Percentiles rank a stretch among this genome's conserved stretches.
These are phyloP conservation scores for Aspergillus carlsbadensis DNA, from an alignment of 495 filamentous ascomycete species.

Conservation along the genomic window DNA sequence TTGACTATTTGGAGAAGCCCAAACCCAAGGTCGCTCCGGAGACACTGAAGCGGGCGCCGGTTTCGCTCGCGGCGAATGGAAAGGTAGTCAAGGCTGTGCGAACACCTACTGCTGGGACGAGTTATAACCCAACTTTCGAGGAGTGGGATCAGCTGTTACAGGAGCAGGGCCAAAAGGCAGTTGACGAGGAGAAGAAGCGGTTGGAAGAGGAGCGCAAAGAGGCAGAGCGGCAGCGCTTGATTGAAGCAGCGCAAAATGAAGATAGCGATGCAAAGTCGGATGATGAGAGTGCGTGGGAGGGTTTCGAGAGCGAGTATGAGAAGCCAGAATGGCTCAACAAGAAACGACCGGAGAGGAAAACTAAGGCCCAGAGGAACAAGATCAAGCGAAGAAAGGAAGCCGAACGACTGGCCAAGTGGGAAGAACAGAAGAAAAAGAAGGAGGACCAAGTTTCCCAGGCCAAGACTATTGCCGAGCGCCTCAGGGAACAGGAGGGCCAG, in stretches of 20 bases:
- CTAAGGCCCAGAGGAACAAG: constrained; percentile 80
- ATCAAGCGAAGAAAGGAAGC: constrained; percentile 83
- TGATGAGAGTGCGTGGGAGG: constrained; percentile 87
- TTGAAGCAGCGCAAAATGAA: constrained; percentile 62
- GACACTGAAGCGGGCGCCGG: constrained; percentile 72
- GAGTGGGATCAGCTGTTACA: constrained; percentile 78
- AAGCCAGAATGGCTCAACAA: constrained; percentile 60
- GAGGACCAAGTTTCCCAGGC: constrained; percentile 63
- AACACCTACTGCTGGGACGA: constrained; percentile 75
- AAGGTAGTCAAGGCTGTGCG: constrained; percentile 75
- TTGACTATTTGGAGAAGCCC: constrained; percentile 61
- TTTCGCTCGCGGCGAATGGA: constrained; percentile 76
- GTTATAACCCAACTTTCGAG: constrained; percentile 85
- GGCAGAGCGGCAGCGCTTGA: constrained; percentile 45
- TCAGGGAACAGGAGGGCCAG: constrained; percentile 56
- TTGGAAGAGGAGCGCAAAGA: constrained; percentile 66
- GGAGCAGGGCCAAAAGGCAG: constrained; percentile 71
- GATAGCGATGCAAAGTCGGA: constrained; percentile 71
- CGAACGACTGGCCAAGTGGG: constrained; percentile 68
- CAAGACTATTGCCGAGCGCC: constrained; percentile 61
- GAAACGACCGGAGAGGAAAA: constrained; percentile 79
- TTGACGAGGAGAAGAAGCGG: constrained; percentile 77
- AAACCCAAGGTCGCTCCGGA: constrained; percentile 68
- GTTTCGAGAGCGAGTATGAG: constrained; percentile 70
- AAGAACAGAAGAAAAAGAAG: constrained; percentile 67